A percentile compares a stretch with the other conserved stretches of the same genome.
phyloP scores from a whole-genome alignment of 2,329 filamentous ascomycete species.

The Mycosphaerelloides madeirae region DNA sequence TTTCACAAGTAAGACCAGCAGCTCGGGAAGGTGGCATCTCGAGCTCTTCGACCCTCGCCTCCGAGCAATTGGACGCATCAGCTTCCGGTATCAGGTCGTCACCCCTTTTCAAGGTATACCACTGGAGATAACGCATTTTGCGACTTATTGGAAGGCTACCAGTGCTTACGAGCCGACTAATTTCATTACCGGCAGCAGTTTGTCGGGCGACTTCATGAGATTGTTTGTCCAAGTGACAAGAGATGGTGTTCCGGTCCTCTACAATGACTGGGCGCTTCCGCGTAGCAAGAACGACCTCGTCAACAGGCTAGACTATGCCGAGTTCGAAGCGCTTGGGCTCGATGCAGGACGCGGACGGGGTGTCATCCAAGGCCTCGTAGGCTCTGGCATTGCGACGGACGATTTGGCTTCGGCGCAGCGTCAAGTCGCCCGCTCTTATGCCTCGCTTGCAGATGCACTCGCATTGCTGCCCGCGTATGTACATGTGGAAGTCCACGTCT shows the following conservation, averaged over 20 bases:
- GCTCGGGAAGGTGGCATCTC: slow-evolving; percentile 73
- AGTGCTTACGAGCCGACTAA: slow-evolving; percentile 75
- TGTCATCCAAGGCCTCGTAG: slow-evolving; percentile 26
- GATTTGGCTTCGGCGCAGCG: slow-evolving; percentile 63
- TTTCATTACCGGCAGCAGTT: slow-evolving; percentile 87
- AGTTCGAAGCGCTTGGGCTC: slow-evolving; percentile 55
- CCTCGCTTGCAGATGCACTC: slow-evolving; percentile 75
- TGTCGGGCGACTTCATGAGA: slow-evolving; percentile 92
- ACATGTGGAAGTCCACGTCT: slow-evolving; percentile 85
- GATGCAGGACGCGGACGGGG: slow-evolving; percentile 24
- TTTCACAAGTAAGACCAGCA: slow-evolving; percentile 71
- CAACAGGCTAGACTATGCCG: slow-evolving; percentile 68
- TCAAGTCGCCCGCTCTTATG: slow-evolving; percentile 65
- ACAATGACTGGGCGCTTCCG: slow-evolving; percentile 69
- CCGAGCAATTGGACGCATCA: slow-evolving; percentile 86
- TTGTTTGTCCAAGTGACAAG: slow-evolving; percentile 88
- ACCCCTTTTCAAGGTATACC: slow-evolving; percentile 91
- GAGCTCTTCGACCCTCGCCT: slow-evolving; percentile 90
- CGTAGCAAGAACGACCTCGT: slow-evolving; percentile 64
- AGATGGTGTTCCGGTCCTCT: slow-evolving; percentile 81
- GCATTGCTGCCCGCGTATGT: slow-evolving; percentile 69
- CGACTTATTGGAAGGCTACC: slow-evolving; percentile 98
- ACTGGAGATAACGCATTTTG: slow-evolving; percentile 94
- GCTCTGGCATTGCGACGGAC: slow-evolving; percentile 27
- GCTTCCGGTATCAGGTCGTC: slow-evolving; percentile 91